Conservation (phyloP, 345 rosid genomes). For the Gossypium bickii region DNA sequence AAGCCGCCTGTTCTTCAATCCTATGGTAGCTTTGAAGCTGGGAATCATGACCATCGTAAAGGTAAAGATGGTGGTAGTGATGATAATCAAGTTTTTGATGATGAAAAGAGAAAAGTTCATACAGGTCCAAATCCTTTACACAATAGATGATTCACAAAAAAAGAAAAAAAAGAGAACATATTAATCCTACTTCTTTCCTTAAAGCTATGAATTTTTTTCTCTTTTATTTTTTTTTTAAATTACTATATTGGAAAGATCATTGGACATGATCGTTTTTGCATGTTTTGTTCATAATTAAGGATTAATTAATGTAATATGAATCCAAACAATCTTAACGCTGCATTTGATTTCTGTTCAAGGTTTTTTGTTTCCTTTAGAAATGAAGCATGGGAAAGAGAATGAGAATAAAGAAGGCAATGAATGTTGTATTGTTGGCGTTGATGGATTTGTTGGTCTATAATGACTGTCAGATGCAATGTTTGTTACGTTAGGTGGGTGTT, state of each 20-base stretch:
- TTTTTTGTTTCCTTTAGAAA: background rate
- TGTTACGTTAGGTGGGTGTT: conserved; percentile 12
- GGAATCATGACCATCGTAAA: background rate
- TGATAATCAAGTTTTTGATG: conserved; percentile 2
- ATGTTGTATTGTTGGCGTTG: background rate
- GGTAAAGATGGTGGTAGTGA: conserved; percentile 4
- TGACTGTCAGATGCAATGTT: background rate
- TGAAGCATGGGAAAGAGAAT: background rate
- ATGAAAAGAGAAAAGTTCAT: conserved; percentile 20
- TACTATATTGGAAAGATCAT: background rate
- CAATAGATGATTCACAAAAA: conserved; percentile 12
- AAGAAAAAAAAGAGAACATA: background rate
- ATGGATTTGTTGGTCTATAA: conserved; percentile 13
- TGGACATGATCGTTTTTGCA: background rate
- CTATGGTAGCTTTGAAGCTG: conserved; percentile 5
- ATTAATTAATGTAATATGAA: conserved; percentile 3
- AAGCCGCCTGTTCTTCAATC: background rate
- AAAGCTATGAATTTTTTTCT: background rate
- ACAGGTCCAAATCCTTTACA: conserved; percentile 27
- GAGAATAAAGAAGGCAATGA: background rate
- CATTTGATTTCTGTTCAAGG: background rate
- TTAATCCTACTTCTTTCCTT: background rate
- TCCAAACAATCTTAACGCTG: background rate
- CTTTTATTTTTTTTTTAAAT: no score
- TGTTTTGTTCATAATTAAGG: conserved; percentile 9